Conservation (phyloP, 331 rosid genomes). For the Spiraea crenata region DNA sequence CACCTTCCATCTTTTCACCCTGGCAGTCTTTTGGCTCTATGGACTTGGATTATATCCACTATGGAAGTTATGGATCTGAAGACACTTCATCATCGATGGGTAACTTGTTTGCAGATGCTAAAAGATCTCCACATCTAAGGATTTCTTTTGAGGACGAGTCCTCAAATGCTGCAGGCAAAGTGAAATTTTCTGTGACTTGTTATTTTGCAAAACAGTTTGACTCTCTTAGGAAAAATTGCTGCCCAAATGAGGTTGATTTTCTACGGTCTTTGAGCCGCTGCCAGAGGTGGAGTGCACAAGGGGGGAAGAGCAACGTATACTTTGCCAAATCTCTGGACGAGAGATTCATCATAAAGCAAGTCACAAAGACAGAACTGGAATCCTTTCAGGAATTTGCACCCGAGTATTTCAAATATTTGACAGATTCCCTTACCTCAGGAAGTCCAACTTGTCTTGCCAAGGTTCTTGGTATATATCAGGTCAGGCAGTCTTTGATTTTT, state of each 20-base stretch:
- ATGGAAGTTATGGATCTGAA: conserved; percentile 71
- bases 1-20: conserved; percentile 58
- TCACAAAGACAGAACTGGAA: conserved; percentile 83
- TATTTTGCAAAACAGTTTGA: conserved; percentile 87
- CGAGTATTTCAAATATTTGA: conserved; percentile 78
- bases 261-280: conserved; percentile 88
- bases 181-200: conserved; percentile 91
- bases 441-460: conserved; percentile 98
- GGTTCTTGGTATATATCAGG: conserved; percentile 87
- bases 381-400: conserved; percentile 92
- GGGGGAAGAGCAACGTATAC: conserved; percentile 96
- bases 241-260: conserved; percentile 78
- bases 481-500: conserved; percentile 25
- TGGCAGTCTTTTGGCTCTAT: conserved; percentile 71
- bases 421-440: conserved; percentile 57
- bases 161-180: conserved; percentile 59
- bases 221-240: conserved; percentile 76
- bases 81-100: conserved; percentile 67
- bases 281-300: conserved; percentile 91
- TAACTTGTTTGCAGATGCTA: conserved; percentile 57
- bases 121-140: conserved; percentile 66
- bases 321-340: conserved; percentile 95
- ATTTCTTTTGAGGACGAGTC: conserved; percentile 76
- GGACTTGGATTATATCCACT: conserved; percentile 72
- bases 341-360: conserved; percentile 89